A percentile compares a stretch with the other conserved stretches of the same genome.
Evolutionary conservation across 805 yeast genomes (phyloP).

Genomic region (Brettanomyces bruxellensis): DNA sequence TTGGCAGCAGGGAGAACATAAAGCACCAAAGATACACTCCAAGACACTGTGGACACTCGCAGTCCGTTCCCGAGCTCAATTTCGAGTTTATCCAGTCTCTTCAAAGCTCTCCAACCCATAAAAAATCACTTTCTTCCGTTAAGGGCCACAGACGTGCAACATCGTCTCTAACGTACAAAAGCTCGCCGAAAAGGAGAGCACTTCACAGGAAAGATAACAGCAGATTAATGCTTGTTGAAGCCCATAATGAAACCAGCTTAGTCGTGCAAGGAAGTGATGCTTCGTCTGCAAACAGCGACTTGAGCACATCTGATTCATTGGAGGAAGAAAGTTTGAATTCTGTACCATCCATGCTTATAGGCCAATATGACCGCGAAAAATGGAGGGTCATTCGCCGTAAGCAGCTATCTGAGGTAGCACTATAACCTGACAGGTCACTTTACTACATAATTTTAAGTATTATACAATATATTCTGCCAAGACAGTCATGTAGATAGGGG

Average conservation of each 20-base stretch:
- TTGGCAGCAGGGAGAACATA: slow-evolving; percentile 3
- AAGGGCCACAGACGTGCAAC: slow-evolving; percentile 4
- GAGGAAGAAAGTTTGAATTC: slow-evolving; percentile 9
- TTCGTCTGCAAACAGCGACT: slow-evolving; percentile 13
- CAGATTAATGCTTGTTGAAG: neutral
- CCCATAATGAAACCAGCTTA: neutral
- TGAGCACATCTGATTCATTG: slow-evolving; percentile 6
- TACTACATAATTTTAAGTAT: neutral
- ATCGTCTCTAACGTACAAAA: neutral
- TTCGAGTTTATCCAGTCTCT: slow-evolving; percentile 19
- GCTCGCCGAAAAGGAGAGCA: neutral
- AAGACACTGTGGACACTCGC: slow-evolving; percentile 7
- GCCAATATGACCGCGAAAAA: slow-evolving; percentile 58
- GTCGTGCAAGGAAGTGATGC: neutral
- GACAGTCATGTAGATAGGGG: no score
- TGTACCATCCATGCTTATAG: slow-evolving; percentile 50
- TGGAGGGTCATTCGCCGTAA: slow-evolving; percentile 38
- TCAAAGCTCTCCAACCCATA: slow-evolving; percentile 19
- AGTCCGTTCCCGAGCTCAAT: slow-evolving; percentile 18
- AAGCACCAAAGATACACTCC: neutral
- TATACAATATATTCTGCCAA: neutral
- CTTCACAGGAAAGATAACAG: neutral
- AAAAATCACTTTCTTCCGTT: slow-evolving; percentile 5
- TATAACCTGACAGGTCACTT: neutral
- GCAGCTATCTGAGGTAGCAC: neutral